Evolutionary conservation across 345 rosid genomes (phyloP), one percentile per base, ranked within the genome.

Genomic region (Eucalyptus virginea): DNA sequence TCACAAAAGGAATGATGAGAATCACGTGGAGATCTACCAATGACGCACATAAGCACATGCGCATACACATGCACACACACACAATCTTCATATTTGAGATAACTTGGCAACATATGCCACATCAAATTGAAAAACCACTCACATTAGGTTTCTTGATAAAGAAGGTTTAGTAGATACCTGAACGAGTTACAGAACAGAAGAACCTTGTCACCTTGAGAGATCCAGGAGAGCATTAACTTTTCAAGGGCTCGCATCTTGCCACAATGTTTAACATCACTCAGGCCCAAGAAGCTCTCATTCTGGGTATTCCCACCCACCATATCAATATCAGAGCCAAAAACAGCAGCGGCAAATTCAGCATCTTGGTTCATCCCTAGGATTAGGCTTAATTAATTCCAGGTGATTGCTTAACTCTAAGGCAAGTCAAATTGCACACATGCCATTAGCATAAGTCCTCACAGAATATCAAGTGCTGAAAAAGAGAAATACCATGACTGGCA

Each of bases 311-410:
- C 99, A 85, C 99, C 99, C 51, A 95, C 96, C 93, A 95, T 90
- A 92, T 95, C 96, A 90, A 94, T 90, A 92, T 98, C 98, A 37
- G 93, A 88, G 60, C 98, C 98, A 91, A 98, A 97, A 89, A 98
- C 97, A 52, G 97, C 93, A 56, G 96, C 91, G 42, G 95, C 97
- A 92, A 98, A 96, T 91, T 98, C 98, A 69, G 97, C 96, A 89
- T 97, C 99, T 91, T 51, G 93, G 92, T 88, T 97, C 99, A 92
- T 98, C 99, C 92, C 92, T 92, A 42, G 97, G 95, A 88, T 96
- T 97, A n/a, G 99, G 98, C 96, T 98, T 98, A 85, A 98, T 93
- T 88, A 98, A 97, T 95, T 98, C 99, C 88, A 95, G 91, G 92
- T 98, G 99, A 93, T 96, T 98, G 93, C 99, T 97, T 90, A 98